A percentile compares a stretch with the other conserved stretches of the same genome.
These are phyloP conservation scores for Polyplosphaeria fusca DNA, from an alignment of 495 filamentous ascomycete genomes.

Conservation along the genomic window DNA sequence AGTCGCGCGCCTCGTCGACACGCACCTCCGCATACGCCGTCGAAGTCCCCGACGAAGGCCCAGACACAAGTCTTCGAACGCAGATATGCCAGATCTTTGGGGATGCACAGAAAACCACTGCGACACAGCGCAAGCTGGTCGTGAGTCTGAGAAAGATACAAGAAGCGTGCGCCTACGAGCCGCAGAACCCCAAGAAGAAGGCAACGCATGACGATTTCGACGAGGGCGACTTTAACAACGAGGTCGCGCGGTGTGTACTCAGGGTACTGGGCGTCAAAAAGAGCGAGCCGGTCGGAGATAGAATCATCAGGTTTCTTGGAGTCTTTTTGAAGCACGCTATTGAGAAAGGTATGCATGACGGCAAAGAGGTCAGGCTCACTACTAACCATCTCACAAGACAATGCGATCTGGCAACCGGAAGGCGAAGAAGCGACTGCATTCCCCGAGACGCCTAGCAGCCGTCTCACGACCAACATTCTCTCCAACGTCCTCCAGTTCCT, in stretches of 20 bases:
- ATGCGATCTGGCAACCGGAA: conserved; percentile 46
- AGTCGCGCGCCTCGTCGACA: conserved; percentile 37
- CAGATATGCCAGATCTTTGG: conserved; percentile 77
- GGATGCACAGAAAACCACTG: conserved; percentile 83
- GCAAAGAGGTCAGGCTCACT: neutral
- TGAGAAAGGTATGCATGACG: conserved; percentile 63
- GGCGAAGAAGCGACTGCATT: conserved; percentile 57
- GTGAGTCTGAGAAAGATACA: conserved; percentile 79
- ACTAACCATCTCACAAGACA: conserved; percentile 41
- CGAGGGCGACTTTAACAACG: conserved; percentile 82
- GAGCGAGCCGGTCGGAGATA: conserved; percentile 84
- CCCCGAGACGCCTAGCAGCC: conserved; percentile 75
- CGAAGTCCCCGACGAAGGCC: conserved; percentile 69
- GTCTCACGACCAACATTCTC: conserved; percentile 72
- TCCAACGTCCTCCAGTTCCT: conserved; percentile 66
- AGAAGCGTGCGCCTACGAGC: conserved; percentile 81
- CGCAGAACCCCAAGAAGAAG: conserved; percentile 50
- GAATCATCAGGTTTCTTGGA: conserved; percentile 77
- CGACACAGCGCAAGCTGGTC: conserved; percentile 82
- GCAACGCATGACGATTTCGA: conserved; percentile 47
- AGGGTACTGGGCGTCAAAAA: conserved; percentile 85
- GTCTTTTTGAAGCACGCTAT: conserved; percentile 76
- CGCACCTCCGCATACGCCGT: conserved; percentile 63
- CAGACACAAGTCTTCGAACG: conserved; percentile 65
- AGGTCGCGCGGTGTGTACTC: conserved; percentile 76